phyloP scores from a whole-genome alignment of 78 protist genomes.

The Capsaspora owczarzaki region DNA sequence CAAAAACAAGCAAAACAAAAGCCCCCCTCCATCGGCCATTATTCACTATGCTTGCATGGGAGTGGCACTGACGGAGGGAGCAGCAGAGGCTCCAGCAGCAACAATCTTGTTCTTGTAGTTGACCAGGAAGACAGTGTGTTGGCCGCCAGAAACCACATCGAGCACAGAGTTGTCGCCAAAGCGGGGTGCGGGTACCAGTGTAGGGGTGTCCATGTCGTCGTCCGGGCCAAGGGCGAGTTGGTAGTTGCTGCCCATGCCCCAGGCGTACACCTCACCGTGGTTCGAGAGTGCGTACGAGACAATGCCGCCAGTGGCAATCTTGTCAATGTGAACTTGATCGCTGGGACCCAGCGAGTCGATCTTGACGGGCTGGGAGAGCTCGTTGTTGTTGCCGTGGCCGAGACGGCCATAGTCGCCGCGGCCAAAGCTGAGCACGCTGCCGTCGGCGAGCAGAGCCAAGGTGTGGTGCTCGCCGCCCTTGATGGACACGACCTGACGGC shows the following conservation, averaged over 20 bases:
- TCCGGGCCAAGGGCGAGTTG: constrained; percentile 22
- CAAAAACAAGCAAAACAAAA: too few relatives aligned
- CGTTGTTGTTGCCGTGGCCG: constrained; percentile 13
- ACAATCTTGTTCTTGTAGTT: too few relatives aligned
- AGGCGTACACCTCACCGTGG: constrained; percentile 10
- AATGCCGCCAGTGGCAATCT: constrained; percentile 21
- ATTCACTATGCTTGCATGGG: too few relatives aligned
- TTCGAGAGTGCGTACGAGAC: neutral
- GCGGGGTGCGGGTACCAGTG: neutral
- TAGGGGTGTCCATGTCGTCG: neutral
- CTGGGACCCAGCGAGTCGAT: neutral
- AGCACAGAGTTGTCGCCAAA: too few relatives aligned
- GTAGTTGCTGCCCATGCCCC: constrained; percentile 26
- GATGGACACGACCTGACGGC: neutral
- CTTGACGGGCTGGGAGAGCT: neutral
- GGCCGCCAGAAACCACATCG: neutral
- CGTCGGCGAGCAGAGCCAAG: neutral
- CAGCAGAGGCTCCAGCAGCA: too few relatives aligned
- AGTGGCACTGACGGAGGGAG: too few relatives aligned
- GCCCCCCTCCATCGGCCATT: too few relatives aligned
- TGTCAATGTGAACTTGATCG: neutral
- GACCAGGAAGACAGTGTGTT: constrained; percentile 4
- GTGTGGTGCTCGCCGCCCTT: constrained; percentile 21
- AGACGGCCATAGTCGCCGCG: constrained; percentile 26
- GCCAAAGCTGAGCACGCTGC: constrained; percentile 11